A percentile compares a stretch with the other conserved stretches of the same genome.
Evolutionary conservation across 2,329 filamentous ascomycete species (phyloP).

Genomic region (Fusarium xyrophilum): DNA sequence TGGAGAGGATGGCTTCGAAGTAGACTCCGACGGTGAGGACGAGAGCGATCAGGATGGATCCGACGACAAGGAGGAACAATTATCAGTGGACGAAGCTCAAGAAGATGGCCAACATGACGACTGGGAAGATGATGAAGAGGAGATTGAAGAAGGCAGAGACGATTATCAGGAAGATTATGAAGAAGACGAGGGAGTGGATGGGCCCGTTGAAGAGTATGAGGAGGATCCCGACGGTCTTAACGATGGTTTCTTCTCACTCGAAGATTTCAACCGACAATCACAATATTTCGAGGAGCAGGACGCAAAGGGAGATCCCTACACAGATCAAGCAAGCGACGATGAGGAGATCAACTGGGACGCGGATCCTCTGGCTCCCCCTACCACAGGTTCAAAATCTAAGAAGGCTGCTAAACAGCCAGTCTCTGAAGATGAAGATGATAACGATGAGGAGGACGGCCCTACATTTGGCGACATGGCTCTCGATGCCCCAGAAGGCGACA

Average conservation of each 20-base stretch:
- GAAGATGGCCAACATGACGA: slow-evolving; percentile 42
- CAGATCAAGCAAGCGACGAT: slow-evolving; percentile 78
- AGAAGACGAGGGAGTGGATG: slow-evolving; percentile 51
- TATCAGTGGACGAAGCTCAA: slow-evolving; percentile 31
- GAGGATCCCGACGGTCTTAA: slow-evolving; percentile 83
- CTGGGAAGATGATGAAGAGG: slow-evolving; percentile 50
- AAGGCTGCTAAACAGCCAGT: slow-evolving; percentile 43
- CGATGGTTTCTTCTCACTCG: slow-evolving; percentile 97
- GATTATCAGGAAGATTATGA: slow-evolving; percentile 49
- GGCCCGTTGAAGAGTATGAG: slow-evolving; percentile 56
- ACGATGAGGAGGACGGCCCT: slow-evolving; percentile 77
- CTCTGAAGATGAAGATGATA: slow-evolving; percentile 55
- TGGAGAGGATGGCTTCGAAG: slow-evolving; percentile 44
- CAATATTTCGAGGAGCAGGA: slow-evolving; percentile 90
- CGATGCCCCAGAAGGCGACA: slow-evolving; percentile 73
- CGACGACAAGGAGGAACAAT: slow-evolving; percentile 39
- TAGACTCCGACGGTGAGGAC: slow-evolving; percentile 43
- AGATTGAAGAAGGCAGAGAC: slow-evolving; percentile 42
- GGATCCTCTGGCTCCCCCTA: slow-evolving; percentile 67
- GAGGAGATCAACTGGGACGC: slow-evolving; percentile 88
- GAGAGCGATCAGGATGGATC: slow-evolving; percentile 43
- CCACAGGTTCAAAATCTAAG: slow-evolving; percentile 39
- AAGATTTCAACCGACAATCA: slow-evolving; percentile 94
- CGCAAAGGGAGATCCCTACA: slow-evolving; percentile 74
- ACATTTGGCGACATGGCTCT: slow-evolving; percentile 84